Evolutionary conservation across 1,139 yeast genomes (phyloP), one percentile per base, ranked within the genome.

Genomic region (Saccharomycopsis hybrid): DNA sequence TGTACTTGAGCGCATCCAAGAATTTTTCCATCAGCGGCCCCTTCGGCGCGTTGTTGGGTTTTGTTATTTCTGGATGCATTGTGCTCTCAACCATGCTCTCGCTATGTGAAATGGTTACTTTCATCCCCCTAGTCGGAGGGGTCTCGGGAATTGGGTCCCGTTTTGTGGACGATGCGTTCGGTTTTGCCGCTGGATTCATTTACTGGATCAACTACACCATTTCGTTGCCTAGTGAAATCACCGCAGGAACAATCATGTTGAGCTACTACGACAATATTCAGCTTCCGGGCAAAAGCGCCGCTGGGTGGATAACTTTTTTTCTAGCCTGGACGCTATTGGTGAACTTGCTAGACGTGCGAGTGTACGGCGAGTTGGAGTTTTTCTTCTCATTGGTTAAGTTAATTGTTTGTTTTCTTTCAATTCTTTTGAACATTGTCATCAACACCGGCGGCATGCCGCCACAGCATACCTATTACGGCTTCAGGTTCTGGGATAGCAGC

Each of bases 81-180:
- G 87, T 85, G 0, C 64, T 82, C 45, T 74, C 82, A 2, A 80
- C 94, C 0, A 77, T 85, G 72, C 68, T 81, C 29, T 80, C 90
- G 2, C 82, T 86, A 58, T 83, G 94, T 55, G 96, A 88, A 65
- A 79, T 87, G 81, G 86, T 86, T 24, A 82, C 95, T 0, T 73
- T 86, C 55, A 80, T 86, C 27, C 94, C 96, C 0, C 76, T 84
- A 13, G 83, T 87, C 28, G 90, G 88, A 49, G 94, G 95, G 1
- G 84, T 82, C 41, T 77, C 85, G 4, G 87, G 87, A 0, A 71
- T 85, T 43, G 80, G 88, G 2, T 77, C 90, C 1, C 68, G 95
- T 44, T 86, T 87, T 65, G 88, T 85, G 1, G 95, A 86, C 62
- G 89, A 83, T 58, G 86, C 95, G 0, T 79, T 87, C 62, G 96